Evolutionary conservation across 306 rosid genomes (phyloP).

Genomic region (Myrica gale): DNA sequence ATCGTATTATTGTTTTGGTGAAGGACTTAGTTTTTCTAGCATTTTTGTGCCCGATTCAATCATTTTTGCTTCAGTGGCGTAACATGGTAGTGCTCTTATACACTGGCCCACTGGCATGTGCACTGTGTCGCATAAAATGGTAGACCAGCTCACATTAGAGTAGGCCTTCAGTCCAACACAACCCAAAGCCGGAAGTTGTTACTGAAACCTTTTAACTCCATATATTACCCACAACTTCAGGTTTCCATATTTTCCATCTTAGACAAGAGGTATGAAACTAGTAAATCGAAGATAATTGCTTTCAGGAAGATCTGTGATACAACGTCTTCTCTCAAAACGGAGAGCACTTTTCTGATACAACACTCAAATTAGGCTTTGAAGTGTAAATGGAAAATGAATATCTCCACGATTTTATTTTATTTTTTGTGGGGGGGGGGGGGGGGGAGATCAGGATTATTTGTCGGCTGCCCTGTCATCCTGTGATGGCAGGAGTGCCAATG

Average conservation of each 20-base stretch:
- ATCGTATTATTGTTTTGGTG: background rate
- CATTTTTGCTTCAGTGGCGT: no score
- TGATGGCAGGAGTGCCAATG: conserved; percentile 24
- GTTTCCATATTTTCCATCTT: background rate
- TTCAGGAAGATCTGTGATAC: background rate
- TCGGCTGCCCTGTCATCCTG: conserved; percentile 25
- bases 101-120: background rate
- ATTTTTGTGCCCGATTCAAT: no score
- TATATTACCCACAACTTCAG: background rate
- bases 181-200: no score
- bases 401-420: background rate
- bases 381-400: background rate
- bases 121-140: background rate
- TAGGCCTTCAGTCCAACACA: background rate
- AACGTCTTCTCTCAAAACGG: background rate
- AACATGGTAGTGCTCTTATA: background rate
- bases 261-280: background rate
- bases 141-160: background rate
- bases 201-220: no score
- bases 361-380: background rate
- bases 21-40: background rate
- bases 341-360: background rate
- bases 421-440: no score
- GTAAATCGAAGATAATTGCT: background rate
- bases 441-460: background rate